A percentile compares a stretch with the other conserved stretches of the same genome.
Evolutionary conservation across 192 early-diverging fungal genomes (phyloP).

Genomic region (Phycomyces nitens): DNA sequence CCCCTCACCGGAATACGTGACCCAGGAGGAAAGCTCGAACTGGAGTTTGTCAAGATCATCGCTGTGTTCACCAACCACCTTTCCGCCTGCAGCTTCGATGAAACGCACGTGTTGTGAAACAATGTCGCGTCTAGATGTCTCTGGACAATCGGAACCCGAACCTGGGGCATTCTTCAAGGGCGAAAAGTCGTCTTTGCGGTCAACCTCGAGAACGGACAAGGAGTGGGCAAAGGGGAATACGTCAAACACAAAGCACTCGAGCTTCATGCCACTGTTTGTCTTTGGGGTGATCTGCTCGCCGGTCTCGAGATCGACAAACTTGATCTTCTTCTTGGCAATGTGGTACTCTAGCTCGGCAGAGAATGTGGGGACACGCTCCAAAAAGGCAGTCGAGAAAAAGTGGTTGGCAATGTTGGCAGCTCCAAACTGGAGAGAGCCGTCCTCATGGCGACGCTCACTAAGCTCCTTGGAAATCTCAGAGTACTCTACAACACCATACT

Average conservation of each 20-base stretch:
- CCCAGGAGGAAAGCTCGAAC: slow-evolving; percentile 87
- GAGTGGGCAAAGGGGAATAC: slow-evolving; percentile 88
- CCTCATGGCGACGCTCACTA: slow-evolving; percentile 62
- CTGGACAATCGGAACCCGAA: slow-evolving; percentile 81
- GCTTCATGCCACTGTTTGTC: slow-evolving; percentile 93
- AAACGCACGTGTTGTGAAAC: slow-evolving; percentile 85
- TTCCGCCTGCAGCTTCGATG: slow-evolving; percentile 80
- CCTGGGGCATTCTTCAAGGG: slow-evolving; percentile 98
- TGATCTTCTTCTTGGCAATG: slow-evolving; percentile 98
- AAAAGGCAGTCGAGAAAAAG: slow-evolving; percentile 91
- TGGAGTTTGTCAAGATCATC: slow-evolving; percentile 34
- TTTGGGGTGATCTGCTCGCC: slow-evolving; percentile 69
- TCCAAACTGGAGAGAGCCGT: slow-evolving; percentile 75
- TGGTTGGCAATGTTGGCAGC: slow-evolving; percentile 99
- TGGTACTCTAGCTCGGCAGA: slow-evolving; percentile 91
- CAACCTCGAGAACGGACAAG: slow-evolving; percentile 91
- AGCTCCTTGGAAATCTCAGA: slow-evolving; percentile 84
- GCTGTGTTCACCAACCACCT: slow-evolving; percentile 39
- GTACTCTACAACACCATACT: slow-evolving; percentile 92
- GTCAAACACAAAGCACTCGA: slow-evolving; percentile 99
- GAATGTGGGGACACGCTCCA: slow-evolving; percentile 79
- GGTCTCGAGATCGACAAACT: slow-evolving; percentile 73
- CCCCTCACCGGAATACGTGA: slow-evolving; percentile 92
- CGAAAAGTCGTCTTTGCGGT: slow-evolving; percentile 93
- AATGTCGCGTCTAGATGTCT: slow-evolving; percentile 89